A percentile compares a stretch with the other conserved stretches of the same genome.
Evolutionary conservation across 441 rosid genomes (phyloP).

Genomic region (Metrosideros polymorpha): DNA sequence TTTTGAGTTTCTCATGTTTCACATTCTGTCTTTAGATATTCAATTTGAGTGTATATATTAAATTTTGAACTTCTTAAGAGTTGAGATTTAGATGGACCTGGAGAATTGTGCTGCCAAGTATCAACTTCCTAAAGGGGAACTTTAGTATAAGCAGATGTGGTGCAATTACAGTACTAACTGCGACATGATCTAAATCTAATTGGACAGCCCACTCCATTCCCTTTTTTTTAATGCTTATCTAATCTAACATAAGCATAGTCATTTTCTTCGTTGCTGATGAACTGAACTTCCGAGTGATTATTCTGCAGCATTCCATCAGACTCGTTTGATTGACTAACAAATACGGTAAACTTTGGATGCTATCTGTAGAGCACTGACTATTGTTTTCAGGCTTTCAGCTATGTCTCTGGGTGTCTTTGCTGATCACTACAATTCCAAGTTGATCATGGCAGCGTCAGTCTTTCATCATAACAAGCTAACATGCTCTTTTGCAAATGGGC

Average conservation of each 20-base stretch:
- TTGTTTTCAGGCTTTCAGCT: background rate
- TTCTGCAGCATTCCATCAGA: background rate
- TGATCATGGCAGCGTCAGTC: background rate
- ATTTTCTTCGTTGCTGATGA: background rate
- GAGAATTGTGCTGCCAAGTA: conserved; percentile 10
- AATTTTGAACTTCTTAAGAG: background rate
- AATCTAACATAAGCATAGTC: background rate
- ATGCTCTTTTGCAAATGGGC: background rate
- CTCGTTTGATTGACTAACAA: background rate
- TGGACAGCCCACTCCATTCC: background rate
- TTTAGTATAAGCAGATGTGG: conserved; percentile 17
- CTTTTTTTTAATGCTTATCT: background rate
- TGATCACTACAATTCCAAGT: background rate
- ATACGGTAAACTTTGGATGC: background rate
- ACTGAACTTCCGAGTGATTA: background rate
- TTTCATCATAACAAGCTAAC: background rate
- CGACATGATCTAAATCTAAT: conserved; percentile 1
- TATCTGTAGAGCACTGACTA: background rate
- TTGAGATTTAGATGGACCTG: conserved; percentile 12
- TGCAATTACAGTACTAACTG: conserved; percentile 15
- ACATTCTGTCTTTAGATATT: background rate
- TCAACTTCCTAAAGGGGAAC: conserved; percentile 6
- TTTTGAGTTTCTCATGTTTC: background rate
- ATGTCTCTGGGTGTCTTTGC: background rate
- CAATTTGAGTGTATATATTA: background rate